Conservation (phyloP, 352 stramenopile species). For the Phytophthora sojae region DNA sequence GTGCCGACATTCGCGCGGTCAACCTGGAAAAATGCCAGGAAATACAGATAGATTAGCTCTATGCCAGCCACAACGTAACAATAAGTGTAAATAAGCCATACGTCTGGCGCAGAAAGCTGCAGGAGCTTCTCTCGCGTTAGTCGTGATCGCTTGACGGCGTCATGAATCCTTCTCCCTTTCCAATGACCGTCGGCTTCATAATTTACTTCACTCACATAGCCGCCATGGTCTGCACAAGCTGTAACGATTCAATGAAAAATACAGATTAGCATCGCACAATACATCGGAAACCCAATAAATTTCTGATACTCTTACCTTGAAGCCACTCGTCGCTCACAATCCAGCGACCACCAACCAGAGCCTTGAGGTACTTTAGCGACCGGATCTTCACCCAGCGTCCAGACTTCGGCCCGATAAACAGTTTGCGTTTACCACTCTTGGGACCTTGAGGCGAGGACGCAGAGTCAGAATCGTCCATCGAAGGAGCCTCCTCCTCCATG, state of each 20-base stretch:
- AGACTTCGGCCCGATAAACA: constrained; percentile 55
- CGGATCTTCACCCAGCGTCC: constrained; percentile 84
- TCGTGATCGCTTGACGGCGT: constrained; percentile 62
- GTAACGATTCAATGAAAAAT: constrained; percentile 7
- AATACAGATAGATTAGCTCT: constrained; percentile 3
- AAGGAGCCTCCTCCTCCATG: constrained; percentile 30
- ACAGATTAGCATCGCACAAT: neutral
- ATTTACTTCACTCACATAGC: constrained; percentile 53
- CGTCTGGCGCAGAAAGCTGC: constrained; percentile 21
- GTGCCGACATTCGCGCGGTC: constrained; percentile 53
- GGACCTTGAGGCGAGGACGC: constrained; percentile 15
- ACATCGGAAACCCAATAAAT: neutral
- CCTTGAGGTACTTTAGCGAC: constrained; percentile 90
- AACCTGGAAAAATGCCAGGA: constrained; percentile 4
- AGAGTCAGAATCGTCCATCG: constrained; percentile 32
- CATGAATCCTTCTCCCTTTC: constrained; percentile 57
- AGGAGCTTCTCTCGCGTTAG: constrained; percentile 52
- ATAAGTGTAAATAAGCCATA: constrained; percentile 23
- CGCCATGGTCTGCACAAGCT: constrained; percentile 51
- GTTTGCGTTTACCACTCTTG: constrained; percentile 48
- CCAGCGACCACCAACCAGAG: constrained; percentile 78
- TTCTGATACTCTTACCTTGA: constrained; percentile 41
- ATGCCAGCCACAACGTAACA: constrained; percentile 2
- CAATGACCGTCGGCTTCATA: constrained; percentile 72
- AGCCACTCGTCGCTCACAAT: constrained; percentile 89